These are phyloP conservation scores for Fusarium veterinarium DNA, from an alignment of 2,329 filamentous ascomycete genomes.

Conservation along the genomic window DNA sequence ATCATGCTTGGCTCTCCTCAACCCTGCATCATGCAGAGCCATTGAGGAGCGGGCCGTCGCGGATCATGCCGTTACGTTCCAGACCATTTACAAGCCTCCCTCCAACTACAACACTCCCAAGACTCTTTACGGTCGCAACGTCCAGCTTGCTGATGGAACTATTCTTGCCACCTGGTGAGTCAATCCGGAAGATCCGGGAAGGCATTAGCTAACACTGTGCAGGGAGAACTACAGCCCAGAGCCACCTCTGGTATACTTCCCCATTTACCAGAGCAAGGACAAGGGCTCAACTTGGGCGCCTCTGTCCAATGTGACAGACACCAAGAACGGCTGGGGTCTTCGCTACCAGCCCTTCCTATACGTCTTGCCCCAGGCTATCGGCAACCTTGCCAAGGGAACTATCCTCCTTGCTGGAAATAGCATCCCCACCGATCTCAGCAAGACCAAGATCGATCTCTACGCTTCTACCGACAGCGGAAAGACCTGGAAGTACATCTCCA, in stretches of 20 bases:
- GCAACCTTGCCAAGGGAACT: conserved; percentile 59
- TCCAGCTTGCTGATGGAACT: conserved; percentile 1
- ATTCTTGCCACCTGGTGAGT: conserved; percentile 4
- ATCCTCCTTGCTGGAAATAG: conserved; percentile 22
- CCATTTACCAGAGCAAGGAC: conserved; percentile 63
- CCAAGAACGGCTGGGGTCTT: conserved; percentile 71
- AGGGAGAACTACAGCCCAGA: conserved; percentile 67
- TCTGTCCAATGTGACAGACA: conserved; percentile 70
- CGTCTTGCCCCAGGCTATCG: conserved; percentile 67
- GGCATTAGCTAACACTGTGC: neutral
- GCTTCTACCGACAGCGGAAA: conserved; percentile 8
- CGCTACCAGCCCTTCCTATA: conserved; percentile 78
- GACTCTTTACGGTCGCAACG: neutral
- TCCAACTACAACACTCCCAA: neutral
- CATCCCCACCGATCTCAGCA: neutral
- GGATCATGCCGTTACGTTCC: conserved; percentile 5
- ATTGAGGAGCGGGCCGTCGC: conserved; percentile 12
- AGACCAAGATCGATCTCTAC: conserved; percentile 30
- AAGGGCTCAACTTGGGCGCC: conserved; percentile 69
- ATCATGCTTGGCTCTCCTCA: conserved; percentile 2
- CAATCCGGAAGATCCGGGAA: accelerated
- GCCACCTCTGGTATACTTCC: conserved; percentile 64
- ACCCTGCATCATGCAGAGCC: neutral
- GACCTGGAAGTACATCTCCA: conserved; percentile 24
- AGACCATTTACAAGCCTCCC: neutral